Base-by-base conservation (phyloP, 78 protist species). In the Goniomonas avonlea region DNA sequence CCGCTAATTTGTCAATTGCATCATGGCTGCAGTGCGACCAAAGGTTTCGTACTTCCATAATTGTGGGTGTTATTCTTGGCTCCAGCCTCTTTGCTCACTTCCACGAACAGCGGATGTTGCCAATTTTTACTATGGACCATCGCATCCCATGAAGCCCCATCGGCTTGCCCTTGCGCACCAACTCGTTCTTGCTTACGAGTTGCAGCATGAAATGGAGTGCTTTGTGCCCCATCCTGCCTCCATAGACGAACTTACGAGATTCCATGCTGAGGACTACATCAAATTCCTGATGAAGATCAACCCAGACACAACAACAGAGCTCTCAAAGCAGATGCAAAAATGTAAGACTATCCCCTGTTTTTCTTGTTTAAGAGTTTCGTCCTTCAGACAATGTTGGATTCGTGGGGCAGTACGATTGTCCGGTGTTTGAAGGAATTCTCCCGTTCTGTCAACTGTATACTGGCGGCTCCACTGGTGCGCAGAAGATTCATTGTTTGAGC, bases 121-220 rank as follows among this genome's bases (percentile, higher is more conserved):
- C 21, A 84, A 86, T 25, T 86, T 63, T 39, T 77, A 77, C 79
- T 93, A 93, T 59, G 94, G 95, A 20, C 90, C 82, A 0, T 83
- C 87, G 18, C 99, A 96, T 79, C 97, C 97, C 25, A 96, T 97
- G 99, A 94, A 95, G 70, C 99, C 99, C 38, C 96, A 92, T 68
- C 82, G 99, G 21, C 65, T 93, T 20, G 39, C 90, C 32, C 47
- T 97, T 70, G 88, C 98, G 23, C 98, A 95, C 79, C 89, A 94
- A 60, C 88, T 96, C 9, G 58, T 96, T 20, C 76, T 93, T 40
- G 88, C 91, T 77, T 96, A 96, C 75, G 99, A 94, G 1, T 75
- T 94, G 9, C 89, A 89, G 73, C 77, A 85, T 35, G 79, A 91
- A 63, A 77, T 94, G 92, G 73, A 86, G 61, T 50, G 93, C 27